phyloP scores from a whole-genome alignment of 306 rosid genomes.

The Trifolium fragiferum region DNA sequence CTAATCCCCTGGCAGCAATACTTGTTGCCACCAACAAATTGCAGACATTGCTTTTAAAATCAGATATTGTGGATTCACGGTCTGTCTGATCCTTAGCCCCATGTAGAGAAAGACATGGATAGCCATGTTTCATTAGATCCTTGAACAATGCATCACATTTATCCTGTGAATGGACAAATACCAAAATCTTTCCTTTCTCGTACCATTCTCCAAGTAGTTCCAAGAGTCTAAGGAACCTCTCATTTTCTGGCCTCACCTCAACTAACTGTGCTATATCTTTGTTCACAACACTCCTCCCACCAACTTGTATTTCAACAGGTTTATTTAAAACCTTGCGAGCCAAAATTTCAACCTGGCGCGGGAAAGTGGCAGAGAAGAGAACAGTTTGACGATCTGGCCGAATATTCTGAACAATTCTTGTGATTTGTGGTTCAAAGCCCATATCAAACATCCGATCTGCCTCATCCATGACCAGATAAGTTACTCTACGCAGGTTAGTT shows the following conservation, averaged over 20 bases:
- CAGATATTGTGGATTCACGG: slow-evolving; percentile 90
- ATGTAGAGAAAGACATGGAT: slow-evolving; percentile 90
- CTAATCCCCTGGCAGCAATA: slow-evolving; percentile 91
- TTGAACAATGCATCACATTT: slow-evolving; percentile 87
- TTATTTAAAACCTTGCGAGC: slow-evolving; percentile 84
- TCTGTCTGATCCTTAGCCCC: slow-evolving; percentile 96
- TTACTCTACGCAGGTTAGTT: slow-evolving; percentile 87
- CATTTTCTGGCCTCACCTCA: slow-evolving; percentile 84
- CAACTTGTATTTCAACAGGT: slow-evolving; percentile 93
- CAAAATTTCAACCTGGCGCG: slow-evolving; percentile 89
- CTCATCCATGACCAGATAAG: slow-evolving; percentile 94
- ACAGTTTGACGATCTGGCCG: slow-evolving; percentile 90
- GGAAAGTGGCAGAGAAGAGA: slow-evolving; percentile 92
- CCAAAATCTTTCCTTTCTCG: slow-evolving; percentile 87
- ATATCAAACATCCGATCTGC: slow-evolving; percentile 99
- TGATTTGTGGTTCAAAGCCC: slow-evolving; percentile 98
- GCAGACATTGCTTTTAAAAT: slow-evolving; percentile 89
- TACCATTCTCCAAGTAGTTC: slow-evolving; percentile 94
- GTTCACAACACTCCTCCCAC: slow-evolving; percentile 97
- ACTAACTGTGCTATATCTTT: slow-evolving; percentile 84
- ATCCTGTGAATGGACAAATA: slow-evolving; percentile 92
- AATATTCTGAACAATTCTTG: slow-evolving; percentile 89
- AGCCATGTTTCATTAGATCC: slow-evolving; percentile 86
- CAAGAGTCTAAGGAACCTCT: slow-evolving; percentile 80
- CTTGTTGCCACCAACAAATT: slow-evolving; percentile 86